Evolutionary conservation across 176 grass and related monocot species (phyloP).

Genomic region (Poa pratensis): DNA sequence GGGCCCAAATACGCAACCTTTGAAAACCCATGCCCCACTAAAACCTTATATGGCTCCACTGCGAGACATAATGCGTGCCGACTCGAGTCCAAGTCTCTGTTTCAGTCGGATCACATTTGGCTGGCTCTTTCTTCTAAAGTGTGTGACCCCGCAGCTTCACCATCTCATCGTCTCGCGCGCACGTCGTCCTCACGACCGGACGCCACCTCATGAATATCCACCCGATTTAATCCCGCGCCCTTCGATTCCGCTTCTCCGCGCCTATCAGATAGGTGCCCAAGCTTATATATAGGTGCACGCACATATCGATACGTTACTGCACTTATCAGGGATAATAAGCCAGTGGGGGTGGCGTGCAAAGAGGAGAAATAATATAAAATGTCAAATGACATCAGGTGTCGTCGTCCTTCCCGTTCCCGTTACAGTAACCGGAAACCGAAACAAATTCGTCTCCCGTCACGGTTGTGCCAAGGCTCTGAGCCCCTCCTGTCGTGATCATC

Average conservation of each 20-base stretch:
- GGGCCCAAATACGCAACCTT: no score
- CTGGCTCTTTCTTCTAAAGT: no score
- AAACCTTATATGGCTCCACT: no score
- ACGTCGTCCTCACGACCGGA: slow-evolving; percentile 61
- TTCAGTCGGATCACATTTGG: no score
- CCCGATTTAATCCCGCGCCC: slow-evolving; percentile 55
- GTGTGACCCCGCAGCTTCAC: no score
- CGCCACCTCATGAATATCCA: slow-evolving; percentile 70
- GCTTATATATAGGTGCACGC: no score
- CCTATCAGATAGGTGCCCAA: slow-evolving; percentile 59
- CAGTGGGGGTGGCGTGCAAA: slow-evolving; percentile 52
- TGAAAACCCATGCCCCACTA: no score
- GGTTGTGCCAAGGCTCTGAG: background rate
- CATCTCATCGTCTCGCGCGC: slow-evolving; percentile 27
- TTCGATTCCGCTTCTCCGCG: slow-evolving; percentile 55
- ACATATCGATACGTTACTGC: no score
- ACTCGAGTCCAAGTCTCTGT: no score
- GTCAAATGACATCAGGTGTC: background rate
- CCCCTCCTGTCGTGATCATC: background rate
- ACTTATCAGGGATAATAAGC: slow-evolving; percentile 68
- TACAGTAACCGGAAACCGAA: background rate
- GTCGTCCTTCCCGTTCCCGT: background rate
- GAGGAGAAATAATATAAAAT: no score
- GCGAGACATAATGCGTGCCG: no score
- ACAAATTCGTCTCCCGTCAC: background rate